phyloP scores from a whole-genome alignment of 768 basidiomycete species.

The Trametes punicea region DNA sequence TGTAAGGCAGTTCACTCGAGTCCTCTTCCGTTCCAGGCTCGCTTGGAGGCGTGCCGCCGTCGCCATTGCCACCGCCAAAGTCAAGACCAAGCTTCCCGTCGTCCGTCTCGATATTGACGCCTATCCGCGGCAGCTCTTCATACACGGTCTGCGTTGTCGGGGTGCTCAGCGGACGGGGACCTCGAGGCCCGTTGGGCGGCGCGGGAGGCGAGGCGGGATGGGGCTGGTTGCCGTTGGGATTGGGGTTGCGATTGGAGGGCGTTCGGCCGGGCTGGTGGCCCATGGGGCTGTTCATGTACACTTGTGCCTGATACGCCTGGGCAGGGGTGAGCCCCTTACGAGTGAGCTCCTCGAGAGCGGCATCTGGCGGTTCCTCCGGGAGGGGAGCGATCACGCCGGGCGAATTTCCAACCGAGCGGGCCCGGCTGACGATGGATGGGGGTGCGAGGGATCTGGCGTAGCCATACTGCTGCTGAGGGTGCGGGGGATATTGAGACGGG shows the following conservation, averaged over 20 bases:
- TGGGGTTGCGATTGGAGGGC: conserved; percentile 28
- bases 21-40: conserved; percentile 21
- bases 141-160: conserved; percentile 19
- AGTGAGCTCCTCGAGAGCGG: conserved; percentile 40
- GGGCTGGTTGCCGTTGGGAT: conserved; percentile 9
- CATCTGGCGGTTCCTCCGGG: conserved; percentile 50
- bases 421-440: conserved; percentile 41
- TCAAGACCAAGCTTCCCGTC: conserved; percentile 58
- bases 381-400: conserved; percentile 44
- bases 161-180: conserved; percentile 21
- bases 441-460: conserved; percentile 37
- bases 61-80: conserved; percentile 28
- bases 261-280: conserved; percentile 32
- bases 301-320: conserved; percentile 79
- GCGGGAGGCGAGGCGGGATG: conserved; percentile 5
- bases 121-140: conserved; percentile 36
- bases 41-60: conserved; percentile 18
- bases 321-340: conserved; percentile 65
- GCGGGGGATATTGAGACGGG: conserved; percentile 17
- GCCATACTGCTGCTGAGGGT: conserved; percentile 32
- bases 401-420: conserved; percentile 49
- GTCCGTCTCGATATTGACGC: conserved; percentile 48
- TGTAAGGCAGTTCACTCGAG: conserved; percentile 23
- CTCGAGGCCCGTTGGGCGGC: not conserved
- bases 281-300: conserved; percentile 48